Percentiles rank a stretch among this genome's conserved stretches.
Evolutionary conservation across 345 rosid genomes (phyloP).

Genomic region (Salix viminalis): DNA sequence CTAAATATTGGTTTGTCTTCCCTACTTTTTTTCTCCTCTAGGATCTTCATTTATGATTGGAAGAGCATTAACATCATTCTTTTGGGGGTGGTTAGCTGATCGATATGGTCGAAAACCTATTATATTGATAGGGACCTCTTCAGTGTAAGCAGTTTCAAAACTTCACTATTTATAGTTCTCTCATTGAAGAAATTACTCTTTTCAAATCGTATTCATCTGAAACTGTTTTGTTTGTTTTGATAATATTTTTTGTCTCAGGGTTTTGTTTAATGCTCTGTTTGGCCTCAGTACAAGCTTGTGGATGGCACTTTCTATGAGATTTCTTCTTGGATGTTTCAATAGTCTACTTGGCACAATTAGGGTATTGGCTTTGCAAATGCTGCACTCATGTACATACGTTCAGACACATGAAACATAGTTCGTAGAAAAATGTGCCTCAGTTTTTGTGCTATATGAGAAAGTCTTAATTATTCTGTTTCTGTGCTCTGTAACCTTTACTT

Average conservation of each 20-base stretch:
- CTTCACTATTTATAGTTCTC: not conserved
- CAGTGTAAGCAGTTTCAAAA: slow-evolving; percentile 14
- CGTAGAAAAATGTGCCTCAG: too few relatives aligned
- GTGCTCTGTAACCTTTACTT: not conserved
- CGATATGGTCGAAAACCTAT: slow-evolving; percentile 26
- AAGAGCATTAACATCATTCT: slow-evolving; percentile 21
- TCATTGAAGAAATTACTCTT: not conserved
- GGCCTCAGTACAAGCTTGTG: slow-evolving; percentile 25
- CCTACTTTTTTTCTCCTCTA: not conserved
- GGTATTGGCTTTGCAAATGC: slow-evolving; percentile 8
- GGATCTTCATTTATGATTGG: slow-evolving; percentile 28
- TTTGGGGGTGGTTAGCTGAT: slow-evolving; percentile 26
- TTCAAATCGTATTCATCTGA: not conserved
- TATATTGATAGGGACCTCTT: slow-evolving; percentile 14
- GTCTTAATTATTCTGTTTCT: too few relatives aligned
- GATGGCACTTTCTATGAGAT: slow-evolving; percentile 19
- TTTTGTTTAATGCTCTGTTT: slow-evolving; percentile 16
- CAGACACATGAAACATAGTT: too few relatives aligned
- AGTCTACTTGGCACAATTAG: slow-evolving; percentile 18
- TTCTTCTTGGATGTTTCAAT: slow-evolving; percentile 21
- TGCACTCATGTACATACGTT: not conserved
- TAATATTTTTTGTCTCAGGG: slow-evolving; percentile 9
- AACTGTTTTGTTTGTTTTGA: too few relatives aligned
- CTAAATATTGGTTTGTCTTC: not conserved
- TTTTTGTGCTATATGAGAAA: too few relatives aligned